phyloP scores from a whole-genome alignment of 2,329 filamentous ascomycete species.

The Tolypocladium tundrense region DNA sequence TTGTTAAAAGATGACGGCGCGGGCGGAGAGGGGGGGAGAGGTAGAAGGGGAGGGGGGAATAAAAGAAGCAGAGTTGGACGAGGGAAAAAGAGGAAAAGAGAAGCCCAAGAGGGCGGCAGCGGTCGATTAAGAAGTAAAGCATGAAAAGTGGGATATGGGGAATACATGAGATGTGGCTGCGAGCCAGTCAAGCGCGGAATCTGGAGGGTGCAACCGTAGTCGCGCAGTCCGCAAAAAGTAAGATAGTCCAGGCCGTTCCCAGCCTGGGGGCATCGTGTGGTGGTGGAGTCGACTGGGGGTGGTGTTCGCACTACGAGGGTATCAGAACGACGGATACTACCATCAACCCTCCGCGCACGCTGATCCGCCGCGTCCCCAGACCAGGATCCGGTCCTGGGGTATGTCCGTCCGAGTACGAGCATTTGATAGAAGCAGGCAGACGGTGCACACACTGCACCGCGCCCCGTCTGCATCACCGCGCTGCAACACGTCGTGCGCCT shows the following conservation, averaged over 20 bases:
- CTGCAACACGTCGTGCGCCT: neutral
- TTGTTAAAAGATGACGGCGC: neutral
- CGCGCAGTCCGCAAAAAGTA: neutral
- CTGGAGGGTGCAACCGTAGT: neutral
- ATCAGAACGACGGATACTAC: neutral
- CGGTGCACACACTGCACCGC: neutral
- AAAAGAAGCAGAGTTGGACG: neutral
- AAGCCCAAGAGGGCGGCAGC: neutral
- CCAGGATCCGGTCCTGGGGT: neutral
- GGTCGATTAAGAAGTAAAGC: neutral
- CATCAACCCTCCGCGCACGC: neutral
- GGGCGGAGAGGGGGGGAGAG: neutral
- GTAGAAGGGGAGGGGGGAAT: neutral
- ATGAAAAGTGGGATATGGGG: neutral
- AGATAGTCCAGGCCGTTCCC: conserved; percentile 1
- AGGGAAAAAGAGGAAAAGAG: neutral
- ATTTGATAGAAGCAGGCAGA: neutral
- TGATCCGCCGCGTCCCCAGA: neutral
- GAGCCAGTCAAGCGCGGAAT: neutral
- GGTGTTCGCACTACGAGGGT: neutral
- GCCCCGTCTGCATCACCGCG: neutral
- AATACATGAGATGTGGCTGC: neutral
- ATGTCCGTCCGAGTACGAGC: too few relatives aligned
- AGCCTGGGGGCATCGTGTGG: neutral
- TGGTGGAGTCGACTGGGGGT: neutral